Base-by-base conservation (phyloP, 2,329 filamentous ascomycete species). In the Malbranchea zuffiana region DNA sequence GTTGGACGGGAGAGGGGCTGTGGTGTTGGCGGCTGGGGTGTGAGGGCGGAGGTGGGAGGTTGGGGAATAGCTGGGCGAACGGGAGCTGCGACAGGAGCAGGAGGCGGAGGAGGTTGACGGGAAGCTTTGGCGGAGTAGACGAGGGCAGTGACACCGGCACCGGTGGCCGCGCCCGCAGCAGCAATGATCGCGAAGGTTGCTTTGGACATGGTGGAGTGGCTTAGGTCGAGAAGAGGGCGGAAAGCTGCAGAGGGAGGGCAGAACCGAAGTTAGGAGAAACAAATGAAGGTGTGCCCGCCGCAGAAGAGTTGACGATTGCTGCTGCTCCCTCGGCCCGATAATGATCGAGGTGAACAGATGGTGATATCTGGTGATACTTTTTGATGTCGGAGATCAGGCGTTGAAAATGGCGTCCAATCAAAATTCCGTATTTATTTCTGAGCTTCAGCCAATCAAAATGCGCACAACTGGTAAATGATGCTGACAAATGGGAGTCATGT, bases 131-230 rank as follows among this genome's bases (percentile, higher is more conserved):
- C 72, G 55, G 72, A 79, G 62, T 82, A 72, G 43, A 79, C 68
- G 12, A 82, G 70, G 40, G 70, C 70, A 28, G 82, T 87, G 41
- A 82, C 62, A 41, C 80, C 80, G 40, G 82, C 82, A 43, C 82
- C 82, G 36, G 80, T 78, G 57, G 79, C 79, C 48, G 82, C 82
- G 57, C 82, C 77, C 52, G 82, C 72, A 45, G 78, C 80, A 50
- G 82, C 82, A 51, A 87, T 78, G 43, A 83, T 69, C 47, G 80
- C 80, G 49, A 88, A 53, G 21, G 80, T 85, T 16, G 77, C 69
- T 60, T 87, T 88, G 41, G 82, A 86, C 82, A 88, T 88, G 47
- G 41, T 68, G n/a, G n/a, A n/a, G n/a, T n/a, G 15, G 31, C 15
- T 21, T 10, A 25, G 5, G 11, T 7, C 17, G 15, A 8, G 18